Evolutionary conservation across 352 stramenopile genomes (phyloP), one percentile per base, ranked within the genome.

Genomic region (Phytophthora pinifolia): DNA sequence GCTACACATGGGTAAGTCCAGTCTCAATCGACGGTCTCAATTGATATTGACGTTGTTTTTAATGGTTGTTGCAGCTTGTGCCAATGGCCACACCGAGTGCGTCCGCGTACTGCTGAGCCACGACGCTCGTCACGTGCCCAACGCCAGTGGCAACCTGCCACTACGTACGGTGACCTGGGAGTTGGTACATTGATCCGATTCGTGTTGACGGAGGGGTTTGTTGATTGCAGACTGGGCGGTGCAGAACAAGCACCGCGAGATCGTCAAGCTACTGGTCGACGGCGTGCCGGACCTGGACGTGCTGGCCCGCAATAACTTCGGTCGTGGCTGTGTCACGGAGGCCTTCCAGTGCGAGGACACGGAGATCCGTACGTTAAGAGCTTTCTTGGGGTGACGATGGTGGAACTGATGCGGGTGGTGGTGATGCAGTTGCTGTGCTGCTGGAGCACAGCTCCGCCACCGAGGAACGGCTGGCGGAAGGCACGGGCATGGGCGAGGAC

Each of bases 291-390:
- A 92, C 55, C 76, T 94, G 38, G 84, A 96, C 39, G 84, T 96
- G 35, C 71, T 96, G 44, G 70, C 80, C 12, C 84, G 87, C 46
- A 96, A 96, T 45, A 67, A 57, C 32, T 96, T 96, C 45, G 86
- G 86, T 8, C 76, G 83, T 34, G 84, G 86, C 9, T 92, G 75
- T 20, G 63, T 94, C 35, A 96, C 86, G 0, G 86, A 92, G 57
- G 86, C 86, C 27, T 96, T 92, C 46, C 80, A 90, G 47, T 77
- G 73, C 38, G 80, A 96, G 65, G 82, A 96, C 57, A 75, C 86
- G 2, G 83, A 92, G 47, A 94, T 96, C 39, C 65, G 85, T 94
- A 64, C 39, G 77, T 72, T 4, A 14, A 22, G 14, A 43, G 6
- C 25, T 7, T 46, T 36, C 25, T 15, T 22, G n/a, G 27, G 22